Evolutionary conservation across 305 asterid species (phyloP), one percentile per base, ranked within the genome.

Genomic region (Solanum chacoense): DNA sequence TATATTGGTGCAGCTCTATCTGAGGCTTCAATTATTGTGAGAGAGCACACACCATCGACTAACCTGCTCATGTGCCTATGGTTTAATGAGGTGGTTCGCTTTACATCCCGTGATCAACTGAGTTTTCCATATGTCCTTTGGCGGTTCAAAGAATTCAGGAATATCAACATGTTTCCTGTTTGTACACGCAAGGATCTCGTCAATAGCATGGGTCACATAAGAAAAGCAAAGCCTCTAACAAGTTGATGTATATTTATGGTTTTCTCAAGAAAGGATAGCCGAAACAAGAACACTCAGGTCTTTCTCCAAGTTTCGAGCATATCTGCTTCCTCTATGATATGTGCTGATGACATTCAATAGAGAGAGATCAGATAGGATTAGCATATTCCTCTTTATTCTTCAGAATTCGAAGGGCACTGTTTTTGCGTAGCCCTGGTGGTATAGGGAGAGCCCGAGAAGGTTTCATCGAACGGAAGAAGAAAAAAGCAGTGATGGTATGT

Each of bases 141-240:
- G 99, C 94, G 95, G 88, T 94, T 97, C 91, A 94, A 94, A 88
- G 98, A 92, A 87, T 88, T 94, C 28, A 91, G 22, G 87, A 91
- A 91, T 83, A 91, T 97, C 88, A 94, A 96, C 50, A 91, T 96
- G 94, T 97, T 97, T 91, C 98, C 99, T 4, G 99, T 97, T 88
- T 95, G 99, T 94, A 94, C 93, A 8, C 95, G 99, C 88, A 97
- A 97, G 92, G 99, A 97, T 93, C 95, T 97, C 50, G 99, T 97
- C 75, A 97, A 97, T 89, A 97, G 98, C 92, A 96, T 96, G 95
- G 99, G 99, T 69, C 99, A 97, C 89, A 89, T 97, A 88, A 96
- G 99, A 91, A 97, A 97, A 92, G 97, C 99, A 22, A 97, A 95
- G 94, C 97, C 98, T 91, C 91, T 96, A 85, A 88, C 92, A 13